Conservation (phyloP, 2,329 filamentous ascomycete species). For the Colletotrichum higginsianum region DNA sequence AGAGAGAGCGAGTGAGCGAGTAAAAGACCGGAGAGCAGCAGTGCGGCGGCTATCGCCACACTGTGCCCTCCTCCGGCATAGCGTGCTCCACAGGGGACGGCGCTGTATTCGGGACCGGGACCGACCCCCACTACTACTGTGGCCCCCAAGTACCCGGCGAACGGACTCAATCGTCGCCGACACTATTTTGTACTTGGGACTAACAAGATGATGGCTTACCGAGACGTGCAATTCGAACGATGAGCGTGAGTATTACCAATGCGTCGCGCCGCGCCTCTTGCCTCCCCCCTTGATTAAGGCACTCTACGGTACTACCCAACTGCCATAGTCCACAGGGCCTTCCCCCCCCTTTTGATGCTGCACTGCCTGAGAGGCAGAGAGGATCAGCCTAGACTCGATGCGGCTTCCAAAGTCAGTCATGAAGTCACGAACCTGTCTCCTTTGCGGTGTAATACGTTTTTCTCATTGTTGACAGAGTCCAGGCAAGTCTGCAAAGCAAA, state of each 20-base stretch:
- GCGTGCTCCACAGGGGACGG: conserved; percentile 20
- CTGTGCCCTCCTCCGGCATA: conserved; percentile 17
- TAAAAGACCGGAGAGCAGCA: neutral
- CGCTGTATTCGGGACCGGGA: conserved; percentile 4
- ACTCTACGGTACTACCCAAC: neutral
- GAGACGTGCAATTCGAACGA: neutral
- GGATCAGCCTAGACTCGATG: conserved; percentile 1
- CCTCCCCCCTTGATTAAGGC: conserved; percentile 22
- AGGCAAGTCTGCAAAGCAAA: neutral
- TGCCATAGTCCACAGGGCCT: neutral
- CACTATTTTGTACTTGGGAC: conserved; percentile 9
- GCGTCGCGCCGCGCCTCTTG: conserved; percentile 1
- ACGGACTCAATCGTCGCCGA: conserved; percentile 24
- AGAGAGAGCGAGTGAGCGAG: neutral
- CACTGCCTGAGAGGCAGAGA: neutral
- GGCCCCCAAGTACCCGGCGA: conserved; percentile 6
- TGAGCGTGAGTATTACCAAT: conserved; percentile 35
- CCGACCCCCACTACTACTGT: conserved; percentile 7
- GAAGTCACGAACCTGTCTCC: no score
- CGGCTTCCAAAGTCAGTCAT: neutral
- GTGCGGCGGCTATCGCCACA: conserved; percentile 33
- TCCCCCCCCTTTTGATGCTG: conserved; percentile 7
- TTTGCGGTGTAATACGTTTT: no score
- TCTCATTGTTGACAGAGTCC: neutral
- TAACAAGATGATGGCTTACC: neutral